Conservation (phyloP, 768 basidiomycete species). For the Hericium erinaceus region DNA sequence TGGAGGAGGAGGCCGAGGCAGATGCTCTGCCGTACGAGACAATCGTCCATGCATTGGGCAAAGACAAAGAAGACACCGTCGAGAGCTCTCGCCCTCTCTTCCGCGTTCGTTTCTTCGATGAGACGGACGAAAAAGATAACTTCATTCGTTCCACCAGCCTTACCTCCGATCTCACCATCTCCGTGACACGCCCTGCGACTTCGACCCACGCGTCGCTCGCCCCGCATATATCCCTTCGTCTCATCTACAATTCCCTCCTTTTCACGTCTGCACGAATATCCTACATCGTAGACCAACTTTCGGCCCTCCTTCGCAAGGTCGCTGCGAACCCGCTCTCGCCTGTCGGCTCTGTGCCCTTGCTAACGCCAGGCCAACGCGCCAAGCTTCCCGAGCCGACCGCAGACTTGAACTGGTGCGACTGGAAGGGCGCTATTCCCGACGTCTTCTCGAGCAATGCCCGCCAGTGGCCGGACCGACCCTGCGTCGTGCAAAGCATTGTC, state of each 20-base stretch:
- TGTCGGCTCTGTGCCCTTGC: constrained; percentile 72
- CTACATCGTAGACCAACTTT: constrained; percentile 79
- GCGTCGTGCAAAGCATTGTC: constrained; percentile 76
- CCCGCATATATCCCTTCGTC: constrained; percentile 67
- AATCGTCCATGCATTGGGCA: constrained; percentile 59
- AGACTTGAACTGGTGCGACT: constrained; percentile 94
- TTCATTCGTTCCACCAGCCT: constrained; percentile 75
- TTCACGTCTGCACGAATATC: constrained; percentile 75
- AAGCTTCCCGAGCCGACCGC: constrained; percentile 76
- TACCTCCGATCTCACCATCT: constrained; percentile 89
- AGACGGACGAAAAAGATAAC: constrained; percentile 65
- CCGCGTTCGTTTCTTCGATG: constrained; percentile 94
- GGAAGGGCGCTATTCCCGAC: constrained; percentile 94
- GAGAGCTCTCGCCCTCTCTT: constrained; percentile 57
- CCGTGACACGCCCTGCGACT: constrained; percentile 65
- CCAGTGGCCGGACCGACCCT: constrained; percentile 69
- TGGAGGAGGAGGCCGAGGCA: constrained; percentile 73
- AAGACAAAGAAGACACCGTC: constrained; percentile 53
- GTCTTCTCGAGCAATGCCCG: constrained; percentile 86
- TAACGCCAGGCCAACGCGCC: constrained; percentile 60
- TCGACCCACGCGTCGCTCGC: constrained; percentile 63
- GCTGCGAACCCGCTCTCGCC: constrained; percentile 56
- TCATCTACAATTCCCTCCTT: constrained; percentile 91
- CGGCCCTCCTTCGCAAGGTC: constrained; percentile 63
- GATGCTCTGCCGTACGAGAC: constrained; percentile 78